Conservation (phyloP, 345 rosid species). For the Mercurialis annua region DNA sequence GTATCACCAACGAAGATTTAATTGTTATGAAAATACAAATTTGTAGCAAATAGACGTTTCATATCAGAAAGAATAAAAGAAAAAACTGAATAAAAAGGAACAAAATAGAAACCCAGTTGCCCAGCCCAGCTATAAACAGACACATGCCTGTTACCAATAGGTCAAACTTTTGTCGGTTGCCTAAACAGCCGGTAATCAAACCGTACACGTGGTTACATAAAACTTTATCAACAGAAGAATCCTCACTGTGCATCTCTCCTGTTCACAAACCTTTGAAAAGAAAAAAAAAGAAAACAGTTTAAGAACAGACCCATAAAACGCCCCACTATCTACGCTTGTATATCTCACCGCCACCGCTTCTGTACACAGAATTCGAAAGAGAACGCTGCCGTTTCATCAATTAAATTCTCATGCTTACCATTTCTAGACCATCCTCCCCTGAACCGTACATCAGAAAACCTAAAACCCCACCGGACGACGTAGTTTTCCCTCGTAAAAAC, state of each 20-base stretch:
- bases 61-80: background rate
- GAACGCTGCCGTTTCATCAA: background rate
- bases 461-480: conserved; percentile 25
- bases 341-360: background rate
- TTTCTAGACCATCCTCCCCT: conserved; percentile 42
- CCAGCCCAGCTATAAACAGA: background rate
- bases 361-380: background rate
- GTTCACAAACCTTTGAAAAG: background rate
- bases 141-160: conserved; percentile 12
- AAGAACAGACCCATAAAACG: background rate
- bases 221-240: background rate
- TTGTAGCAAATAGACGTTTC: background rate
- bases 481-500: conserved; percentile 30
- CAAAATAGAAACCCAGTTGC: background rate
- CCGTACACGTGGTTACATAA: conserved; percentile 18
- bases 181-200: conserved; percentile 4
- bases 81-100: background rate
- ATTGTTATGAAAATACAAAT: too few species aligned
- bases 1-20: too few species aligned
- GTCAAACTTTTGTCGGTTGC: conserved; percentile 2
- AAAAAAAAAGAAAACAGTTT: background rate
- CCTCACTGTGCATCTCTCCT: background rate
- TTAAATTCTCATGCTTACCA: conserved; percentile 44
- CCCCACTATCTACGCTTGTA: background rate
- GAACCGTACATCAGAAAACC: conserved; percentile 36